Conservation (phyloP, 2,329 filamentous ascomycete species). For the Aureobasidium uvarum region DNA sequence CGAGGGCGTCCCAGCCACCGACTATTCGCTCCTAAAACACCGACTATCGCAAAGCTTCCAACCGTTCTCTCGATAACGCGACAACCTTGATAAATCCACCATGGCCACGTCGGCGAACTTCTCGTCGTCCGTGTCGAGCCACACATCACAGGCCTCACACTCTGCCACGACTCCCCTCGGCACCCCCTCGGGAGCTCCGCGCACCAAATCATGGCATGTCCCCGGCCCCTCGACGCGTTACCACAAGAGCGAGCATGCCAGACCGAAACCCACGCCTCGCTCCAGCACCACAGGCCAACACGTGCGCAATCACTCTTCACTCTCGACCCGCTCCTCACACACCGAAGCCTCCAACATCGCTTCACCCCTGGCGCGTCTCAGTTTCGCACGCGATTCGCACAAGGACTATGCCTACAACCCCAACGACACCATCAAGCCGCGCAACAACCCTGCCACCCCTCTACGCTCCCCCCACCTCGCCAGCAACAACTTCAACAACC, state of each 20-base stretch:
- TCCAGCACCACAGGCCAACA: constrained; percentile 16
- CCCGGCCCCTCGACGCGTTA: constrained; percentile 38
- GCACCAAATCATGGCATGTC: constrained; percentile 34
- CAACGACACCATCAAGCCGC: constrained; percentile 26
- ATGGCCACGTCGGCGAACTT: constrained; percentile 24
- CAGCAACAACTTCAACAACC: constrained; percentile 20
- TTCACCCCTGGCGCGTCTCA: constrained; percentile 28
- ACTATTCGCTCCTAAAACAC: constrained; percentile 8
- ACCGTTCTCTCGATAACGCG: constrained; percentile 22
- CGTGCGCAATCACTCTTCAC: constrained; percentile 14
- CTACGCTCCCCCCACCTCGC: constrained; percentile 26
- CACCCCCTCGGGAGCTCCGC: constrained; percentile 19
- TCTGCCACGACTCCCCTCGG: constrained; percentile 26
- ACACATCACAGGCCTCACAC: not conserved
- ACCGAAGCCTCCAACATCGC: constrained; percentile 15
- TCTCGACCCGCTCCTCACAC: constrained; percentile 19
- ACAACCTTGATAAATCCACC: constrained; percentile 18
- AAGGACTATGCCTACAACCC: constrained; percentile 21
- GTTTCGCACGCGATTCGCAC: constrained; percentile 19
- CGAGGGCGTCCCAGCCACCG: constrained; percentile 12
- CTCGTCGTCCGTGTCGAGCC: constrained; percentile 22
- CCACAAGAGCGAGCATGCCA: constrained; percentile 33
- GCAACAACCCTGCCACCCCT: constrained; percentile 28
- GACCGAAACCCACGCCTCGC: constrained; percentile 20
- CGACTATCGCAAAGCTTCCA: constrained; percentile 22